Evolutionary conservation across 371 early-diverging fungal species (phyloP), one percentile per base, ranked within the genome.

Genomic region (Mortierella sp.): DNA sequence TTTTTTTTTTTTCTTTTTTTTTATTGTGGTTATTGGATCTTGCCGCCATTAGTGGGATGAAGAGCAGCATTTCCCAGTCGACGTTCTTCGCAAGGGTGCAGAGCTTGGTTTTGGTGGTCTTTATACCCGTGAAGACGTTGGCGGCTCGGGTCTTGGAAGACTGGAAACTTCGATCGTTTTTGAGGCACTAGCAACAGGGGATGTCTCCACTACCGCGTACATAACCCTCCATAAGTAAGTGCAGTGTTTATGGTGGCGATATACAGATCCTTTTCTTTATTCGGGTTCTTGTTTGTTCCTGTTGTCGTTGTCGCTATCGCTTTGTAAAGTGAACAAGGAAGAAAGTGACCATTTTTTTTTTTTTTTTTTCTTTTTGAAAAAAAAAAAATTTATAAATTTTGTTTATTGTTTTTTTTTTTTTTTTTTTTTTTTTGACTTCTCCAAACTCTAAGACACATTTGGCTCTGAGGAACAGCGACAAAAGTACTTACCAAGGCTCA

Each of bases 131-230:
- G 84, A 83, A 12, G 84, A 87, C 52, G 68, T 76, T 43, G 86
- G 88, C 30, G 87, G 91, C 18, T 57, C 87, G 10, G 88, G 85
- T 2, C 75, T 91, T 37, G 77, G 79, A 18, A 83, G 92, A 11
- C 40, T 89, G 57, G 86, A 88, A 1, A 78, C 90, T 11, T 86
- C 88, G 14, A 32, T 90, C 28, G 76, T 88, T 43, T 87, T 91
- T 70, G 92, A 92, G 70, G 90, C 88, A 16, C 62, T 92, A 30
- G 68, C 86, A 12, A 86, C 84, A 14, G 91, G 90, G 11, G 84
- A 85, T 68, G 87, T 88, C 30, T 84, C 87, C 39, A 90, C 90
- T 16, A 88, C 91, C 16, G 92, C 92, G 20, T 90, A 88, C 68
- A 73, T 92, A 24, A 83, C 84, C 51, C 88, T 92, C 39, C 92